phyloP scores from a whole-genome alignment of 2,329 filamentous ascomycete species.

The Clonostachys byssicola region DNA sequence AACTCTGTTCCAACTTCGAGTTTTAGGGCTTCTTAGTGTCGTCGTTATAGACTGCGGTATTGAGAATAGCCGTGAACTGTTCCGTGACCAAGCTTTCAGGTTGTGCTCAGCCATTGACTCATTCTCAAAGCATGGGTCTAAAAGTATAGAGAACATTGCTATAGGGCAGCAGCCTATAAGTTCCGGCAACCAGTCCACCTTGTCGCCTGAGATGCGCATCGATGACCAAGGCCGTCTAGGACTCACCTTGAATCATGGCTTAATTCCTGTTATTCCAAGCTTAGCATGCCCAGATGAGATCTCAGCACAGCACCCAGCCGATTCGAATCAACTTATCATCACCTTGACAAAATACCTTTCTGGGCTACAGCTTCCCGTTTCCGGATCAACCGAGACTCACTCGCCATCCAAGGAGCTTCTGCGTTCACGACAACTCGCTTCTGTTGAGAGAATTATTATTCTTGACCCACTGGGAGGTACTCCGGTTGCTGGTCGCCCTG shows the following conservation, averaged over 20 bases:
- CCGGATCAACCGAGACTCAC: not conserved
- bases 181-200: conserved; percentile 7
- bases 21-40: conserved; percentile 76
- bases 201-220: conserved; percentile 18
- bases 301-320: conserved; percentile 28
- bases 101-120: conserved; percentile 72
- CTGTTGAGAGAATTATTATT: conserved; percentile 81
- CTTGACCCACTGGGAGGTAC: conserved; percentile 85
- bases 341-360: conserved; percentile 74
- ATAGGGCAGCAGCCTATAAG: conserved; percentile 1
- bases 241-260: conserved; percentile 20
- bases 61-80: conserved; percentile 30
- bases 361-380: conserved; percentile 50
- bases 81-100: conserved; percentile 64
- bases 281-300: conserved; percentile 36
- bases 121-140: conserved; percentile 63
- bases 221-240: conserved; percentile 22
- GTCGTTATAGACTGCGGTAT: conserved; percentile 73
- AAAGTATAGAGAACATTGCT: conserved; percentile 53
- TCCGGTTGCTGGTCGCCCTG: conserved; percentile 50
- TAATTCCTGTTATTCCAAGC: conserved; percentile 32
- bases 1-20: conserved; percentile 78
- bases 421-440: conserved; percentile 45
- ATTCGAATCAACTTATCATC: conserved; percentile 62
- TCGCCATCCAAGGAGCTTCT: conserved; percentile 17